phyloP scores from a whole-genome alignment of 2,329 filamentous ascomycete species.

The Xylaria sp. region DNA sequence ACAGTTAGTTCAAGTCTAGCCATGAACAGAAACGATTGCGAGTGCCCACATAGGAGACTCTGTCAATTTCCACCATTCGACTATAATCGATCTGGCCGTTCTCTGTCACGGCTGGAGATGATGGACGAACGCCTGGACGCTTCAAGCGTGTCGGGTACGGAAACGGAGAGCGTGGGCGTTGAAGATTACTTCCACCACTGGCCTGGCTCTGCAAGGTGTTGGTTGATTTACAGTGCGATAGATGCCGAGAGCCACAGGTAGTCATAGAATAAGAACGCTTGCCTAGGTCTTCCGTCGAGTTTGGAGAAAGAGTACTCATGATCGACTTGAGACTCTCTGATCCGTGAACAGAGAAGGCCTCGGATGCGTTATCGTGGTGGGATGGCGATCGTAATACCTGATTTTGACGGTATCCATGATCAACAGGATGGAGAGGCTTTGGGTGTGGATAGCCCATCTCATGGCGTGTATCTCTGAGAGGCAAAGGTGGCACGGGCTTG shows the following conservation, averaged over 20 bases:
- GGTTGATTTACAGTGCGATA: conserved; percentile 45
- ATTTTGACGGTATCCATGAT: conserved; percentile 35
- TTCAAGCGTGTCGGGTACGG: conserved; percentile 54
- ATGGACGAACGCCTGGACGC: conserved; percentile 46
- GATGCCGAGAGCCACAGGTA: conserved; percentile 42
- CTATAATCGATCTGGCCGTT: conserved; percentile 45
- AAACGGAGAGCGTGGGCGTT: conserved; percentile 54
- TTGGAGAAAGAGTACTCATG: conserved; percentile 39
- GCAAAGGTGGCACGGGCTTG: conserved; percentile 36
- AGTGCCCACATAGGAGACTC: conserved; percentile 40
- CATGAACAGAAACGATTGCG: not conserved
- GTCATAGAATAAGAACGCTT: conserved; percentile 52
- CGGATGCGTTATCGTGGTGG: conserved; percentile 48
- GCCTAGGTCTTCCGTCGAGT: conserved; percentile 38
- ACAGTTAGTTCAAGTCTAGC: conserved; percentile 11
- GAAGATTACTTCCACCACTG: conserved; percentile 36
- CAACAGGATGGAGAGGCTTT: conserved; percentile 30
- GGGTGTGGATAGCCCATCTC: conserved; percentile 29
- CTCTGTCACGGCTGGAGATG: conserved; percentile 46
- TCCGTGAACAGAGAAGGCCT: conserved; percentile 52
- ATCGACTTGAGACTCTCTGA: conserved; percentile 44
- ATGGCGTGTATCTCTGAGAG: conserved; percentile 29
- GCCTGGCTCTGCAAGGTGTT: conserved; percentile 44
- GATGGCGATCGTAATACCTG: conserved; percentile 43
- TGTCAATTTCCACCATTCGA: conserved; percentile 47